Evolutionary conservation across 2,329 filamentous ascomycete genomes (phyloP).

Genomic region (Microascus cirrosus): DNA sequence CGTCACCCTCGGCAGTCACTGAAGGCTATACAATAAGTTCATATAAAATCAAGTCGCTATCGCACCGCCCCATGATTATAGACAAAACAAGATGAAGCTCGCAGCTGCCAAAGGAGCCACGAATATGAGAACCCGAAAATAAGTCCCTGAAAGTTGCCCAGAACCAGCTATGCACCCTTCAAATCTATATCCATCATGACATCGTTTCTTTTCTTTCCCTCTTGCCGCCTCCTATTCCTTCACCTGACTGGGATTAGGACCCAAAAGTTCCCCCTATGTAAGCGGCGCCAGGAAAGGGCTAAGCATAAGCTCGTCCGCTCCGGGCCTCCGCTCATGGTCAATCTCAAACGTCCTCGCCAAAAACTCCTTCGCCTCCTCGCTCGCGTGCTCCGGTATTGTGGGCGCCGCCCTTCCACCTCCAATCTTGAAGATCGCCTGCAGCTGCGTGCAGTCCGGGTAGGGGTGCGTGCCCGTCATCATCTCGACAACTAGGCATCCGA

Average conservation of each 20-base stretch:
- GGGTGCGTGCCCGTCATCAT: constrained; percentile 98
- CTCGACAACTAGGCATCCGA: constrained; percentile 93
- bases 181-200: not conserved
- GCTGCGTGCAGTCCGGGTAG: constrained; percentile 91
- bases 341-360: constrained; percentile 87
- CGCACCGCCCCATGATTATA: too few species aligned
- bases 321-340: constrained; percentile 84
- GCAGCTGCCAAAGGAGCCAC: not conserved
- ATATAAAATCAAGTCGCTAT: too few species aligned
- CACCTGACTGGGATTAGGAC: not conserved
- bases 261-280: constrained; percentile 27
- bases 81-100: not conserved
- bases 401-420: constrained; percentile 79
- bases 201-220: not conserved
- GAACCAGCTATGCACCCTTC: not conserved
- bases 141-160: not conserved
- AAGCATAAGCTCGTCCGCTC: constrained; percentile 78
- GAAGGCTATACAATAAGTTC: too few species aligned
- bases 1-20: too few species aligned
- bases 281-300: constrained; percentile 73
- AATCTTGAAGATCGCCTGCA: constrained; percentile 98
- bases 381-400: constrained; percentile 77
- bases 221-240: not conserved
- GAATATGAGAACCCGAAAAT: constrained; percentile 2
- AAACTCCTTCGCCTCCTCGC: constrained; percentile 74